Evolutionary conservation across 2,329 filamentous ascomycete species (phyloP), one percentile per base, ranked within the genome.

Genomic region (Botrytis paeoniae): DNA sequence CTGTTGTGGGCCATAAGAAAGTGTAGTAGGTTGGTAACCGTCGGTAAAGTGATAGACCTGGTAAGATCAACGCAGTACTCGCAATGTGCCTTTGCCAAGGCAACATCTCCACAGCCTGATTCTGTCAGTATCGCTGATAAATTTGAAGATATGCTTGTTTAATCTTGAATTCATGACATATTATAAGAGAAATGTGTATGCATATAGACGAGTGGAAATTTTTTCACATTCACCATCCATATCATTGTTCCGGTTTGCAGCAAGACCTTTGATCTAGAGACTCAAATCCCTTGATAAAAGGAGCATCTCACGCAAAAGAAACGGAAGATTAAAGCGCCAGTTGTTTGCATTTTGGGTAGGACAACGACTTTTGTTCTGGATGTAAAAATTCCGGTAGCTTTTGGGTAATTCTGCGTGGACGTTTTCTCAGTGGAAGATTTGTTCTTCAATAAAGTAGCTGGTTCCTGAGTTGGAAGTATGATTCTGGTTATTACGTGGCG

Each of bases 21-120:
- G 88, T 16, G 85, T 86, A 54, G 81, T 84, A 6, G 86, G 85
- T 77, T 87, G 87, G 76, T 89, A 86, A 73, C 86, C 86, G 75
- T 88, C 87, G 77, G 89, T 83, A 62, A 86, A 85, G 1, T 87
- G 87, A 82, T 84, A 87, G 82, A 81, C 64, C 85, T 80, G 14
- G 82, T 79, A 1, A 88, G 80, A 1, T 75, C 74, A 5, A 85
- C 76, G 0, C 82, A 82, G n/a, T 85, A 85, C 64, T 88, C 84
- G 70, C 85, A 83, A 89, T 76, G 5, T 37, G 84, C 85, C 61
- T 83, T 76, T 14, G 83, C 83, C 54, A 88, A 82, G 57, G 88
- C 82, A 63, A 83, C 83, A 76, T 89, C 87, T 4, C 87, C 87
- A 74, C 86, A 89, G 35, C 70, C 70, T 65, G 14, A 37, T 9